These are phyloP conservation scores for Meredithiella fracta DNA, from an alignment of 2,329 filamentous ascomycete species.

Conservation along the genomic window DNA sequence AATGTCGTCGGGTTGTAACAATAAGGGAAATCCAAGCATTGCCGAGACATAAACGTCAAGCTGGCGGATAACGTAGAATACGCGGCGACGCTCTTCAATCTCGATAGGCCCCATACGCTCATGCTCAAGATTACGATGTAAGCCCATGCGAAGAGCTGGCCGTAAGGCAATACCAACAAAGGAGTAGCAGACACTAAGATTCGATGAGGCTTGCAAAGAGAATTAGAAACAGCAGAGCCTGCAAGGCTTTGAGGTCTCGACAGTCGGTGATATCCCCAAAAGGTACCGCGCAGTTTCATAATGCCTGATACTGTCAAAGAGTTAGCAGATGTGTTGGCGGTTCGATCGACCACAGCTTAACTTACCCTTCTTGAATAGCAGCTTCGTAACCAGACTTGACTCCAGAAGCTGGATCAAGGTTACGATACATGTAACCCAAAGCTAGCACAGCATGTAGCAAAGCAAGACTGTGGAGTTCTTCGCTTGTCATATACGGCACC, in stretches of 20 bases:
- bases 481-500: slow-evolving; percentile 42
- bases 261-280: slow-evolving; percentile 50
- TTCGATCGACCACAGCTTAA: not conserved
- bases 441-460: slow-evolving; percentile 55
- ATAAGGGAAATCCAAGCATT: slow-evolving; percentile 47
- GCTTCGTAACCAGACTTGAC: slow-evolving; percentile 31
- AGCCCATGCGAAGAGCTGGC: slow-evolving; percentile 58
- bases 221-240: slow-evolving; percentile 70
- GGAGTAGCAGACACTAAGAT: slow-evolving; percentile 63
- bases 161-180: slow-evolving; percentile 65
- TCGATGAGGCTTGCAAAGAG: slow-evolving; percentile 65
- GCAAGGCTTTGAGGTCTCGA: slow-evolving; percentile 56
- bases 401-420: slow-evolving; percentile 36
- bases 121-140: slow-evolving; percentile 56
- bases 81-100: slow-evolving; percentile 43
- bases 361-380: slow-evolving; percentile 40
- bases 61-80: slow-evolving; percentile 53
- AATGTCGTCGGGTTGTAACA: slow-evolving; percentile 47
- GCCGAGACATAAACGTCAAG: slow-evolving; percentile 57
- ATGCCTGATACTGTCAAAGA: slow-evolving; percentile 46
- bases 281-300: slow-evolving; percentile 52
- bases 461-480: slow-evolving; percentile 53
- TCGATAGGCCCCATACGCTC: slow-evolving; percentile 46
- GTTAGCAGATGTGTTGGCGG: not conserved
- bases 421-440: slow-evolving; percentile 55